Base-by-base conservation (phyloP, 78 protist species). In the Anaeramoeba ignava region DNA sequence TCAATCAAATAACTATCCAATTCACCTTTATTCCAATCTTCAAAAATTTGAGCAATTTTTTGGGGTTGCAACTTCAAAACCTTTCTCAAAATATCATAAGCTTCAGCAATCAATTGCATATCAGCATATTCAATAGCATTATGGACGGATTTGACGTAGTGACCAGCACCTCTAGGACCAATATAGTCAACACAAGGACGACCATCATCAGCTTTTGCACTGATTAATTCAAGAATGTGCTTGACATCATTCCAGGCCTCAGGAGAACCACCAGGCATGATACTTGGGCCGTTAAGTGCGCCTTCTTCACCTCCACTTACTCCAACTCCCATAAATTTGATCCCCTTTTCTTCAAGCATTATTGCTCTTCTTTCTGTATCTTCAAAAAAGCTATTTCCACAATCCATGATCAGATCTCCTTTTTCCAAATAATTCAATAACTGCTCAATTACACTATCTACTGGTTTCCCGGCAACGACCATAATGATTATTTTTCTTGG, bases 121-220 rank as follows among this genome's bases (percentile, higher is more conserved):
- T 94, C 95, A 36, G 96, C 99, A 91, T 97, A 97, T 86, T 97
- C 98, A 82, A 94, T 94, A 38, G 97, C 98, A 84, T 96, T 96
- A 94, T 96, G 98, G 12, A 92, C 93, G 98, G 93, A 95, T 91
- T 97, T 97, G 33, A 96, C 98, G 41, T 85, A 95, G 87, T 95
- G 90, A 8, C 99, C 99, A 36, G 99, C 97, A 41, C 98, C 98
- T n/a, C 93, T 95, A 36, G 81, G 87, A 37, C 99, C 99, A 42
- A 94, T 90, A 89, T 86, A 91, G 85, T 91, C 93, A 83, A 91
- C 87, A 85, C 97, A 94, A n/a, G 94, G 90, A 34, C 38, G 3
- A 23, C 37, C 89, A 36, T 8, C 33, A 1, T 38, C 3, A 33
- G 78, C 80, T 36, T 42, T 33, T 0, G 86, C 84, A 34, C 83